Percentiles rank a stretch among this genome's conserved stretches.
Evolutionary conservation across 306 rosid genomes (phyloP).

Genomic region (Rosa chinensis): DNA sequence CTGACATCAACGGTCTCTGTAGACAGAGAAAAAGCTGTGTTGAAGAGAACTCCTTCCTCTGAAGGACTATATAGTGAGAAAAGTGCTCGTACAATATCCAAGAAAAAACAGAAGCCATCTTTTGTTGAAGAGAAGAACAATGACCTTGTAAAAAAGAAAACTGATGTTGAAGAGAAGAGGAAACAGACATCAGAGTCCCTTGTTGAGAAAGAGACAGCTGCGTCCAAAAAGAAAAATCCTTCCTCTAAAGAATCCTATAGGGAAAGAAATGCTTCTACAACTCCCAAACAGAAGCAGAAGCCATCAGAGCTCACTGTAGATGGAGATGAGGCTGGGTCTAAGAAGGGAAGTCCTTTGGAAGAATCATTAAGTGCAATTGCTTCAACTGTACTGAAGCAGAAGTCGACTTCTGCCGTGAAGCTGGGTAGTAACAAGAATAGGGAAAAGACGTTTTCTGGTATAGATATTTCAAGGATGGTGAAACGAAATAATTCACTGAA

Average conservation of each 20-base stretch:
- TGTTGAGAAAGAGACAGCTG: background rate
- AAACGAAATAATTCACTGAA: constrained; percentile 26
- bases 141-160: background rate
- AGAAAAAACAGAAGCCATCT: constrained; percentile 32
- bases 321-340: background rate
- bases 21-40: background rate
- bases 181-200: background rate
- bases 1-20: background rate
- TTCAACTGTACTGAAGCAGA: background rate
- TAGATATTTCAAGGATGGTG: background rate
- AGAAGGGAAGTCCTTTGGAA: background rate
- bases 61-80: background rate
- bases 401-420: constrained; percentile 21
- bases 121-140: background rate
- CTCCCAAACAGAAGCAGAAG: too few species aligned
- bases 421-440: constrained; percentile 26
- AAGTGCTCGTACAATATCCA: constrained; percentile 33
- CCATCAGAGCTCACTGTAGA: background rate
- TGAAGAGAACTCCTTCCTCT: background rate
- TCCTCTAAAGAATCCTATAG: background rate
- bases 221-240: background rate
- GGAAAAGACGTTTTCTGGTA: constrained; percentile 21
- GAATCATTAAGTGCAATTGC: background rate
- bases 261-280: too few species aligned
- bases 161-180: background rate